Evolutionary conservation across 2,329 filamentous ascomycete species (phyloP).

Genomic region (Fusarium vanettenii): DNA sequence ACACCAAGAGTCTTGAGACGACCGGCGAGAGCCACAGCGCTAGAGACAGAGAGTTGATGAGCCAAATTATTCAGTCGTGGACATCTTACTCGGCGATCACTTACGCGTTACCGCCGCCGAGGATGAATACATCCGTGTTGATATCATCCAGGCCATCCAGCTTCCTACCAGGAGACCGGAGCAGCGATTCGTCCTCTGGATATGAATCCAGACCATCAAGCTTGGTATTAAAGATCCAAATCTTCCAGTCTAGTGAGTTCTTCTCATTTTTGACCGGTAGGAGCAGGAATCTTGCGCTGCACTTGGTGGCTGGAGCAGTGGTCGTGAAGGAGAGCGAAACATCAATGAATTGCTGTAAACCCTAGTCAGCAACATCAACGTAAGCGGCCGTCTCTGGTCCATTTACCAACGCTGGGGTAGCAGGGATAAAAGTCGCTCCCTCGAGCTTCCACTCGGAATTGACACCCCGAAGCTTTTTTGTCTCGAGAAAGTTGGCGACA

Average conservation of each 20-base stretch:
- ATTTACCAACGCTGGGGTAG: constrained; percentile 18
- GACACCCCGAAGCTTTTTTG: neutral
- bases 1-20: constrained; percentile 29
- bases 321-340: constrained; percentile 14
- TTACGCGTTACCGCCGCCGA: constrained; percentile 33
- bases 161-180: neutral
- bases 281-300: constrained; percentile 13
- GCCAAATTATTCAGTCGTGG: neutral
- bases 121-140: constrained; percentile 22
- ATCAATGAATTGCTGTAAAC: constrained; percentile 26
- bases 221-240: constrained; percentile 34
- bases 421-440: constrained; percentile 15
- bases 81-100: neutral
- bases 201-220: constrained; percentile 13
- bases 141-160: neutral
- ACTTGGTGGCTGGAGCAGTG: neutral
- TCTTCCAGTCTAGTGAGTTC: constrained; percentile 9
- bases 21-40: constrained; percentile 11
- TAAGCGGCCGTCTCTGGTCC: accelerated
- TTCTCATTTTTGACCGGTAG: neutral
- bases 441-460: constrained; percentile 18
- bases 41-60: neutral
- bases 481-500: neutral
- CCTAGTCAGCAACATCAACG: neutral
- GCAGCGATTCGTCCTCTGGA: constrained; percentile 10